Conservation (phyloP, 306 rosid genomes). For the Lathyrus oleraceus region DNA sequence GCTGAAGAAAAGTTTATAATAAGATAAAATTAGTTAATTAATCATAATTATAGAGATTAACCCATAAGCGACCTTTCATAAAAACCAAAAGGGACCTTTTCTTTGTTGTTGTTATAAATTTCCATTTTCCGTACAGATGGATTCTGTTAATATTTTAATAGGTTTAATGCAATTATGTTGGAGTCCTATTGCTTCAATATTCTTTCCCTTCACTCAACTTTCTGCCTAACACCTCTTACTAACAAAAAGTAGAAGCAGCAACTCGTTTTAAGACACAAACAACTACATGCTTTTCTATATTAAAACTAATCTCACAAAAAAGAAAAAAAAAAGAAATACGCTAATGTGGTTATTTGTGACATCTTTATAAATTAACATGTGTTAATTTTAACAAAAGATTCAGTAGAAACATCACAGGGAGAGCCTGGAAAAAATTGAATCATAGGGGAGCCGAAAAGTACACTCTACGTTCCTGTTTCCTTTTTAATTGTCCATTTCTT, state of each 20-base stretch:
- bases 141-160: conserved; percentile 19
- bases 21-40: conserved; percentile 3
- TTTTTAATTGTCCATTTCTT: no score
- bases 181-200: not conserved
- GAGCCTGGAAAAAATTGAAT: no score
- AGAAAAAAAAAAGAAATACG: no score
- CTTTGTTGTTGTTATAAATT: conserved; percentile 27
- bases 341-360: not conserved
- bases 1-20: not conserved
- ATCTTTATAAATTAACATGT: no score
- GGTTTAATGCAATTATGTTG: conserved; percentile 21
- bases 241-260: conserved; percentile 29
- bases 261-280: conserved; percentile 25
- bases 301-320: not conserved
- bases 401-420: no score
- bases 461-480: no score
- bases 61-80: conserved; percentile 32
- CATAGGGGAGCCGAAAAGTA: no score
- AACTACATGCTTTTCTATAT: not conserved
- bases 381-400: no score
- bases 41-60: not conserved
- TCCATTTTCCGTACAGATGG: conserved; percentile 35
- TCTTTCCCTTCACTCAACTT: conserved; percentile 24
- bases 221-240: conserved; percentile 41
- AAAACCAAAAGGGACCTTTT: conserved; percentile 32